Base-by-base conservation (phyloP, 129 eudicot genomes). In the Centella asiatica region DNA sequence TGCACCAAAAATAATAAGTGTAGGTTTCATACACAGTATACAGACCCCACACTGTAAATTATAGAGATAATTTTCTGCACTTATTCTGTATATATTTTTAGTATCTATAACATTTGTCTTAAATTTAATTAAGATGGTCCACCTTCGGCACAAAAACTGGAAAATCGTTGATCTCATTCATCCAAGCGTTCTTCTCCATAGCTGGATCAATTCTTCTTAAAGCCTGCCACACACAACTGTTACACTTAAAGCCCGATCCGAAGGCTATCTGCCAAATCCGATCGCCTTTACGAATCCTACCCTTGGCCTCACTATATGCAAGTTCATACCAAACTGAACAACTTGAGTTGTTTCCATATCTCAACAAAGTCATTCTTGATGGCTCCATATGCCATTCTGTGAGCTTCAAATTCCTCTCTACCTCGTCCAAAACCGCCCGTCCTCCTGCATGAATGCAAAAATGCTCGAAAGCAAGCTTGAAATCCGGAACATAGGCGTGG, bases 191-290 rank as follows among this genome's bases (percentile, higher is more conserved):
- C 5, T 53, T 71, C 20, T 84, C 59, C 80, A 12, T 9, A 23
- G 2, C 8, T 11, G 23, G 37, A 54, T 66, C 84, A 55, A 78
- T 56, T 42, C 17, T 70, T 70, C 47, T 75, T 25, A 75, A 33
- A 9, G 93, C 87, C 6, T 61, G 48, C 85, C 83, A 85, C 36
- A 79, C 65, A n/a, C 65, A 65, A 57, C 88, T 85, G 47, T 40
- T 68, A 50, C 88, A 78, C 67, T 85, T 81, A 32, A 85, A 85
- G 17, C 86, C 86, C 28, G 85, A 73, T 34, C 94, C 86, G 33
- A 76, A 79, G 8, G 83, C 76, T 1, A 82, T 70, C 54, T 81
- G 88, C 82, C 82, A 81, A 5, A 82, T 65, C 40, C 72, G 68
- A 14, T 85, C 69, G 5, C 89, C 85, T 52, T 76, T 81, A 44